Evolutionary conservation across 78 protist species (phyloP).

Genomic region (Dictyostelium discoideum): DNA sequence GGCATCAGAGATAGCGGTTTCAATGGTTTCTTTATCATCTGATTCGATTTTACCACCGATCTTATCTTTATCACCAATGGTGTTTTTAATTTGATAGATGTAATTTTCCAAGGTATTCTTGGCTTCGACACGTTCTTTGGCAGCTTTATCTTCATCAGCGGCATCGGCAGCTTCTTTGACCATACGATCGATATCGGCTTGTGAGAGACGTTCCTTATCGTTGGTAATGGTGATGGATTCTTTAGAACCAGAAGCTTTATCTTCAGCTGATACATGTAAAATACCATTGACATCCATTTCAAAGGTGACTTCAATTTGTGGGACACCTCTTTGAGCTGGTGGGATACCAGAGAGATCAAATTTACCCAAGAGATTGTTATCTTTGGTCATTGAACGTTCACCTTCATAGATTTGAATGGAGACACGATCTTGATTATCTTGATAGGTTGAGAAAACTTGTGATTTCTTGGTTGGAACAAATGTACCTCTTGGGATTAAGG

Average conservation of each 20-base stretch:
- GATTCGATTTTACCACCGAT: conserved; percentile 90
- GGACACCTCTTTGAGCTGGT: conserved; percentile 98
- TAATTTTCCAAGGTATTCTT: conserved; percentile 92
- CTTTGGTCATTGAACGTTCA: conserved; percentile 95
- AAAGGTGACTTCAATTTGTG: conserved; percentile 92
- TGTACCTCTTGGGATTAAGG: conserved; percentile 92
- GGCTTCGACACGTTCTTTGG: conserved; percentile 88
- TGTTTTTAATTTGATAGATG: conserved; percentile 87
- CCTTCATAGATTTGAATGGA: conserved; percentile 96
- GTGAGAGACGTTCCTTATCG: conserved; percentile 90
- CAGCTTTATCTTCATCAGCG: conserved; percentile 91
- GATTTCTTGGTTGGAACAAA: conserved; percentile 92
- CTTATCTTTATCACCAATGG: conserved; percentile 80
- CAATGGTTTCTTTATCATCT: conserved; percentile 88
- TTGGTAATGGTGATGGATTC: conserved; percentile 80
- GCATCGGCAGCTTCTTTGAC: conserved; percentile 93
- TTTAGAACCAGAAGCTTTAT: conserved; percentile 89
- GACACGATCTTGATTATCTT: conserved; percentile 97
- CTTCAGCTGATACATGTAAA: conserved; percentile 96
- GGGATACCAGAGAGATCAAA: conserved; percentile 97
- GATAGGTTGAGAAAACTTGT: conserved; percentile 97
- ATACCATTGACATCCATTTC: conserved; percentile 90
- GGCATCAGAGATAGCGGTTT: conserved; percentile 92
- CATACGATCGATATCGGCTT: conserved; percentile 96
- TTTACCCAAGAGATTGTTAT: conserved; percentile 96